Conservation (phyloP, 2,329 filamentous ascomycete genomes). For the Boeremia lycopersici region DNA sequence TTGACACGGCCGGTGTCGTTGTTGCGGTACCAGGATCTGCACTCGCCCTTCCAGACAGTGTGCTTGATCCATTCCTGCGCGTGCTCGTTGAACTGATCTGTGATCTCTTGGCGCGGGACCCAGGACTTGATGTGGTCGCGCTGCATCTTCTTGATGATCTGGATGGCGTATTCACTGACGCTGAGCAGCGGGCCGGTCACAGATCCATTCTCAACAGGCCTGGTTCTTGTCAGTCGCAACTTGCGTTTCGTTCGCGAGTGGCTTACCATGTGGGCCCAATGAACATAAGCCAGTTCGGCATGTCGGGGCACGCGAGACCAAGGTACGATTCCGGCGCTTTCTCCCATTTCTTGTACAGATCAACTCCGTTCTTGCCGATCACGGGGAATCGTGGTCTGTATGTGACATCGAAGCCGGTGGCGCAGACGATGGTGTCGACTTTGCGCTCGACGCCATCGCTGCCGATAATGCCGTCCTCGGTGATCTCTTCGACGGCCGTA, state of each 20-base stretch:
- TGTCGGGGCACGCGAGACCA: conserved; percentile 50
- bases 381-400: conserved; percentile 53
- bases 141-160: conserved; percentile 55
- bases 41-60: conserved; percentile 56
- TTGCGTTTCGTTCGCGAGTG: no score
- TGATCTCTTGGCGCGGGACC: conserved; percentile 50
- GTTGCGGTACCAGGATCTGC: conserved; percentile 56
- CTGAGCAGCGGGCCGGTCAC: conserved; percentile 50
- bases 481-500: conserved; percentile 53
- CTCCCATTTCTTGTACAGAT: conserved; percentile 50
- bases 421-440: conserved; percentile 53
- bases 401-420: conserved; percentile 54
- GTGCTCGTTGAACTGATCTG: conserved; percentile 52
- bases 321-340: conserved; percentile 50
- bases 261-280: conserved; percentile 44
- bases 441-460: conserved; percentile 50
- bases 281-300: conserved; percentile 53
- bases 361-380: conserved; percentile 49
- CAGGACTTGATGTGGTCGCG: conserved; percentile 52
- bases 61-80: conserved; percentile 56
- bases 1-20: conserved; percentile 45
- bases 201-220: conserved; percentile 55
- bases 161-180: conserved; percentile 50
- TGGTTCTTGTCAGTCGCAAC: conserved; percentile 13
- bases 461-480: conserved; percentile 54